Evolutionary conservation across 805 yeast species (phyloP).

Genomic region (Saccharomyces mikatae): DNA sequence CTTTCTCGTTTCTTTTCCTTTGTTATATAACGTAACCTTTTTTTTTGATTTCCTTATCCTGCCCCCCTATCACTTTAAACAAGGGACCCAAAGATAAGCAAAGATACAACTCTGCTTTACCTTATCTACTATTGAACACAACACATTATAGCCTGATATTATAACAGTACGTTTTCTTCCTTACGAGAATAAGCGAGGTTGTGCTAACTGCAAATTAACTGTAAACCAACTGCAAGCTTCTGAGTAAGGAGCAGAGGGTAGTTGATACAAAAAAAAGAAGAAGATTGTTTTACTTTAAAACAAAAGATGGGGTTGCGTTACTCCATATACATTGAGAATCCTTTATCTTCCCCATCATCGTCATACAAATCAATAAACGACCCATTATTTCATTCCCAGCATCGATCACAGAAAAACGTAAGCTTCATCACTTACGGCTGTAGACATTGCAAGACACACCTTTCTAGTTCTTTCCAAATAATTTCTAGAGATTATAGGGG

Average conservation of each 20-base stretch:
- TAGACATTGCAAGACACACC: constrained; percentile 26
- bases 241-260: neutral
- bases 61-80: neutral
- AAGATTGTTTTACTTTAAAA: neutral
- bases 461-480: constrained; percentile 25
- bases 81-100: neutral
- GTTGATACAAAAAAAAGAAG: neutral
- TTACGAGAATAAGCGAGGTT: neutral
- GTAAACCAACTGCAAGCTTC: neutral
- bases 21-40: neutral
- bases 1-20: neutral
- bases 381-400: neutral
- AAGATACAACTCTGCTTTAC: neutral
- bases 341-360: constrained; percentile 6
- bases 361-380: neutral
- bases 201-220: neutral
- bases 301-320: constrained; percentile 23
- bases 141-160: neutral
- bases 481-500: constrained; percentile 44
- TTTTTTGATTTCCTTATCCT: neutral
- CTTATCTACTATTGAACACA: neutral
- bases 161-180: neutral
- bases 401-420: neutral
- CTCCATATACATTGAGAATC: constrained; percentile 22
- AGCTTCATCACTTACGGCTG: constrained; percentile 27